Base-by-base conservation (phyloP, 1,284 basidiomycete genomes). In the Singerocomus inundabilis region DNA sequence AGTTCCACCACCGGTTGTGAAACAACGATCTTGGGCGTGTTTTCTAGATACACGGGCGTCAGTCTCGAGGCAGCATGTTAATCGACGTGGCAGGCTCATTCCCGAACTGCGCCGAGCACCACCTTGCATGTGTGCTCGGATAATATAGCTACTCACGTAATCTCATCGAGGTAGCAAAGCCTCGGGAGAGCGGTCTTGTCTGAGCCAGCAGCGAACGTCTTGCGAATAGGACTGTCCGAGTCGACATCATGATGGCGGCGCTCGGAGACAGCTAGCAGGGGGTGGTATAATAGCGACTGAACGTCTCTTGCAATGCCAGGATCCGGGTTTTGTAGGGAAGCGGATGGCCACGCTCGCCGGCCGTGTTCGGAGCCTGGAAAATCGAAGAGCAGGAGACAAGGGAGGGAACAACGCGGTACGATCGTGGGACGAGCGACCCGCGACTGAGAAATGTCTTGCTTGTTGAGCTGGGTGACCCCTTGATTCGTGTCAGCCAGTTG, bases 1-100 rank as follows among this genome's bases (percentile, higher is more conserved):
- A 98, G 84, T 78, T 98, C 95, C 52, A 98, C 95, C 54, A 99
- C 84, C 18, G 96, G 94, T 67, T 95, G 93, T 64, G 82, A 75
- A 54, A 97, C 93, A 39, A 80, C 82, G 70, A 98, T 97, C 64
- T 85, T 88, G 54, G 70, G 54, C 11, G 52, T 44, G 41, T 57
- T 64, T 49, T 63, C 66, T 70, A 37, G 13, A 28, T 37, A 31
- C 16, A 48, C 6, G 16, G 6, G 25, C 8, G 42, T 64, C 42
- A 66, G 44, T 25, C 15, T 21, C 13, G 13, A 37, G 13, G 11
- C 21, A 21, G 21, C 21, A 21, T 21, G 21, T 4, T 21, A 21
- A 21, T 21, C 21, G 21, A 21, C 21, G 21, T 21, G 21, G 24
- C n/a, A 32, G 33, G 9, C 26, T 15, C 2, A 7, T 40, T 10